Conservation (phyloP, 2,329 filamentous ascomycete species). For the Apiospora pterosperma region DNA sequence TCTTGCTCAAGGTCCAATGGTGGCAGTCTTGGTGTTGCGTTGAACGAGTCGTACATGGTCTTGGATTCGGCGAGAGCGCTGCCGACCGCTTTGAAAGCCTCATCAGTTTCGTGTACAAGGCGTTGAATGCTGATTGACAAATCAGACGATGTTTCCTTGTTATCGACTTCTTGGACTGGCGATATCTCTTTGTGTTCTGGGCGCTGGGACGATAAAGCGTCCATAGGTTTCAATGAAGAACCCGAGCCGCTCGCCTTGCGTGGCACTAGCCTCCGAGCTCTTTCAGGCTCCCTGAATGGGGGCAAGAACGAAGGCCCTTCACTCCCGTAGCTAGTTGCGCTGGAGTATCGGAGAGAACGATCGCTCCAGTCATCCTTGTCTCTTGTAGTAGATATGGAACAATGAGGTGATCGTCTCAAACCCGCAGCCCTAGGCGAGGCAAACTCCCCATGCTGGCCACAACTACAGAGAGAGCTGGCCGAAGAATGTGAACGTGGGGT, state of each 20-base stretch:
- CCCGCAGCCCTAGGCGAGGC: constrained; percentile 23
- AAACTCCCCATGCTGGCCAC: constrained; percentile 31
- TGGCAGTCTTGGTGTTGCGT: constrained; percentile 23
- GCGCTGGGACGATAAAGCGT: constrained; percentile 24
- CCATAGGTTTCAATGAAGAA: constrained; percentile 23
- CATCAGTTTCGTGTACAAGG: constrained; percentile 47
- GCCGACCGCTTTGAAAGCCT: constrained; percentile 45
- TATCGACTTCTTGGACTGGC: constrained; percentile 13
- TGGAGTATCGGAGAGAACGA: constrained; percentile 20
- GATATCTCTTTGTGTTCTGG: constrained; percentile 20
- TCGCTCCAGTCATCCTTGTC: constrained; percentile 20
- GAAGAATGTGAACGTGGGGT: constrained; percentile 33
- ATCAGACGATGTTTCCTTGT: constrained; percentile 20
- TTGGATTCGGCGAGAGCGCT: constrained; percentile 36
- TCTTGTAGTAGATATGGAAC: constrained; percentile 24
- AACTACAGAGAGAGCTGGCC: constrained; percentile 44
- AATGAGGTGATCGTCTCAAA: constrained; percentile 31
- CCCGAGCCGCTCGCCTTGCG: constrained; percentile 14
- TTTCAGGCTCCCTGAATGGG: constrained; percentile 19
- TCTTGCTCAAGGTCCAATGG: constrained; percentile 16
- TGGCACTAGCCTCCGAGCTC: background rate
- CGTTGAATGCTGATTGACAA: constrained; percentile 38
- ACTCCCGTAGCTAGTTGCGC: constrained; percentile 16
- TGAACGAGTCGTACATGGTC: constrained; percentile 21
- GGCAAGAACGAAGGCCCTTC: constrained; percentile 20